These are phyloP conservation scores for Penicillium nordicum DNA, from an alignment of 2,329 filamentous ascomycete genomes.

Conservation along the genomic window DNA sequence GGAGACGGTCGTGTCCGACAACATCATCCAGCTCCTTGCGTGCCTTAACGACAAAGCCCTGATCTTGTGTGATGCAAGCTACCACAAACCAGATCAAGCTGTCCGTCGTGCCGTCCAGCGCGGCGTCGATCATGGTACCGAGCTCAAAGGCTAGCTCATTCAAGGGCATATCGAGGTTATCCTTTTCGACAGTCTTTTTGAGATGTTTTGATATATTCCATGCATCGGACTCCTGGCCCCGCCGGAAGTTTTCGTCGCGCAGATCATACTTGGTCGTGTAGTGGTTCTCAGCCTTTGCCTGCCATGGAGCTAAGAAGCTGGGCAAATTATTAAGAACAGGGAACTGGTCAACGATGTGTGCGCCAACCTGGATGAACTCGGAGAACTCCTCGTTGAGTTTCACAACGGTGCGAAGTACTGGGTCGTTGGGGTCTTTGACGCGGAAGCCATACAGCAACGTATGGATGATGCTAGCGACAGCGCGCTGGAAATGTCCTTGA, in stretches of 20 bases:
- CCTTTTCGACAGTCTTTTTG: neutral
- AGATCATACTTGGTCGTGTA: neutral
- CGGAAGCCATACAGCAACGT: neutral
- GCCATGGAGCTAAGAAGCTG: slow-evolving; percentile 46
- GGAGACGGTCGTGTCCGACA: slow-evolving; percentile 29
- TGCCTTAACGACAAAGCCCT: slow-evolving; percentile 10
- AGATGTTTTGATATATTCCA: neutral
- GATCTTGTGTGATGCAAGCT: neutral
- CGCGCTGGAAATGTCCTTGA: neutral
- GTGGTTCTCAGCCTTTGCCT: slow-evolving; percentile 25
- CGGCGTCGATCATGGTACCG: neutral
- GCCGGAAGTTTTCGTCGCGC: neutral
- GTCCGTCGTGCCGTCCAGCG: neutral
- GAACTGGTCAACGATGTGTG: slow-evolving; percentile 42
- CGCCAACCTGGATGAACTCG: neutral
- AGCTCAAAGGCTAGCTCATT: neutral
- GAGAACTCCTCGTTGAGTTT: neutral
- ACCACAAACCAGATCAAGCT: neutral
- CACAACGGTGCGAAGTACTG: neutral
- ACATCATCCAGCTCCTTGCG: slow-evolving; percentile 16
- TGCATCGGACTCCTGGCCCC: neutral
- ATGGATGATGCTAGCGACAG: neutral
- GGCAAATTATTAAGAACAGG: slow-evolving; percentile 46
- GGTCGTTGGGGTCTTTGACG: neutral
- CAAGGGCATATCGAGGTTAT: neutral